Evolutionary conservation across 257 asterid species (phyloP).

Genomic region (Dorcoceras hygrometricum): DNA sequence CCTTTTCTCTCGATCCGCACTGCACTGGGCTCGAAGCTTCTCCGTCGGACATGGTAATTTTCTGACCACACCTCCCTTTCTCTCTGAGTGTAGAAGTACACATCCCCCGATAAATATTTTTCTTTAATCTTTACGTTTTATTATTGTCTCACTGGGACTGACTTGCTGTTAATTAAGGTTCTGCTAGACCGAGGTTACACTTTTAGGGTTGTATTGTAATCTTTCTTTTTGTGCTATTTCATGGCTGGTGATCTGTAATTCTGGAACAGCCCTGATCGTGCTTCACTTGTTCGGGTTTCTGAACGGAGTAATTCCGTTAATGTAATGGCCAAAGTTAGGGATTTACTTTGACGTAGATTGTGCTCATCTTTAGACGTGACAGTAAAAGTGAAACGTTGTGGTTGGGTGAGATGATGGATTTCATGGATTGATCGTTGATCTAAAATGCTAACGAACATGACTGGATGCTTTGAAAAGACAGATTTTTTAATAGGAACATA

Average conservation of each 20-base stretch:
- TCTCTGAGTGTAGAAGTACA: neutral
- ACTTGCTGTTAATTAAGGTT: neutral
- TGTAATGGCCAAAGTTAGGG: neutral
- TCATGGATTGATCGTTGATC: neutral
- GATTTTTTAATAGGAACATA: too few species aligned
- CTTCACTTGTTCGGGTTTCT: too few species aligned
- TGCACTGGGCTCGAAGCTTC: neutral
- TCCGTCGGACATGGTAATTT: neutral
- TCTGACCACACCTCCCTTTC: neutral
- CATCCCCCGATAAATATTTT: neutral
- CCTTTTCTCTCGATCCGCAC: neutral
- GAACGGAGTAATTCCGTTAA: too few species aligned
- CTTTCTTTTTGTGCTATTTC: neutral
- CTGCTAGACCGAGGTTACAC: neutral
- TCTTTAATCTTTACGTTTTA: too few species aligned
- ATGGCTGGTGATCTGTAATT: neutral
- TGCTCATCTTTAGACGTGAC: neutral
- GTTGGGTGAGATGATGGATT: neutral
- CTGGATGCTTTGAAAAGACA: too few species aligned
- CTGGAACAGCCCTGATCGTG: neutral
- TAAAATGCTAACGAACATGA: too few species aligned
- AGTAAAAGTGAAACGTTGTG: neutral
- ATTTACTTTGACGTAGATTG: neutral
- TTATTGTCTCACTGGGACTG: neutral
- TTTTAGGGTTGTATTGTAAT: neutral